phyloP scores from a whole-genome alignment of 345 rosid species.

The Crucihimalaya himalaica region DNA sequence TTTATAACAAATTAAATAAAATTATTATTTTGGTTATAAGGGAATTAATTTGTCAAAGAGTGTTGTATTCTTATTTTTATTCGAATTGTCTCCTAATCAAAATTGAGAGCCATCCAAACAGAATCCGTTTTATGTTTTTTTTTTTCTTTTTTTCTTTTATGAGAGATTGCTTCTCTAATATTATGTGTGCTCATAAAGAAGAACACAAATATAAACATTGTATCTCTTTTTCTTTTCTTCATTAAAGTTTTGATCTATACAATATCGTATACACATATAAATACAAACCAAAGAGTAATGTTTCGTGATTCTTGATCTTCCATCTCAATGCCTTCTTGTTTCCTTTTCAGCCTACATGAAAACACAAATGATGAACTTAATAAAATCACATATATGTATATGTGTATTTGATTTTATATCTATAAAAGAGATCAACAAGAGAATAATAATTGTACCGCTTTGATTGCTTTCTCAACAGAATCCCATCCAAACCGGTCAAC shows the following conservation, averaged over 20 bases:
- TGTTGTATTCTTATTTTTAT: neutral
- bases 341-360: constrained; percentile 79
- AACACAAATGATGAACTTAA: neutral
- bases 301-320: constrained; percentile 24
- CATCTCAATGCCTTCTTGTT: constrained; percentile 58
- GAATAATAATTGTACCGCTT: constrained; percentile 52
- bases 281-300: constrained; percentile 24
- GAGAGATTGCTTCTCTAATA: neutral
- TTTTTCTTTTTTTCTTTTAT: neutral
- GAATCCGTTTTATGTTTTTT: neutral
- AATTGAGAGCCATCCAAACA: neutral
- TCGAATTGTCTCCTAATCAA: neutral
- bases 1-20: no score
- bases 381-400: neutral
- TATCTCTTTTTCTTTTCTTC: neutral
- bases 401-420: neutral
- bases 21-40: no score
- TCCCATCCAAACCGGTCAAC: constrained; percentile 75
- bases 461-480: constrained; percentile 75
- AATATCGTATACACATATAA: constrained; percentile 1
- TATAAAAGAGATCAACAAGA: neutral
- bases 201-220: neutral
- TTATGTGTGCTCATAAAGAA: neutral
- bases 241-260: constrained; percentile 15
- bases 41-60: neutral